Base-by-base conservation (phyloP, 495 filamentous ascomycete genomes). In the Collariella sp. region DNA sequence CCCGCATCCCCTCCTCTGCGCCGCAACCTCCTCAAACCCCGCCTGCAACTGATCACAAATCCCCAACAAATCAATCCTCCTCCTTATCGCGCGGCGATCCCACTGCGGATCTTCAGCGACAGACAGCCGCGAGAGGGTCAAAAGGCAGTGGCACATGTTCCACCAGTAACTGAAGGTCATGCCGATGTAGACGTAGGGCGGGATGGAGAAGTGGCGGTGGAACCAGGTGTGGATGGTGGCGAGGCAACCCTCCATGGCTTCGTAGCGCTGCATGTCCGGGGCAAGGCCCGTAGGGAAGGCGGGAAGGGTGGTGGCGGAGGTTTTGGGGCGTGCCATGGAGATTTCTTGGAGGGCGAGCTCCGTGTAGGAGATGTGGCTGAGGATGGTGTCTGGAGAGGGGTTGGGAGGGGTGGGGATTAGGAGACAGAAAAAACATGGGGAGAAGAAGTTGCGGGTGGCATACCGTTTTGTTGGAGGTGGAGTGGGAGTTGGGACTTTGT, bases 321-420 rank as follows among this genome's bases (percentile, higher is more conserved):
- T 33, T 66, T 67, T 18, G 58, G 63, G 12, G 50, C 56, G 29
- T 9, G 35, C 13, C 1, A 76, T 52, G 18, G 69, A 66, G 23
- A 68, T 29, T 48, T 80, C 74, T 41, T 75, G 60, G 46, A 79
- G 73, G 5, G 61, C 59, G 5, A 77, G 59, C 26, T 78, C 74
- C 1, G 74, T 67, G 56, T 65, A 68, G 36, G 65, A 60, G 1
- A 74, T 58, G 42, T 71, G 59, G 33, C 67, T 52, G 20, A 70
- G 60, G 20, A 78, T 56, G 1, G 66, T 64, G 34, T 70, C 76
- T 78, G 20, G 12, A 36, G 11, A 26, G 1, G 12, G 22, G 44
- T 23, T 49, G 44, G 22, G 12, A 47, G 7, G 34, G 19, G n/a
- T n/a, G n/a, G n/a, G n/a, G n/a, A n/a, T n/a, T n/a, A n/a, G n/a